phyloP scores from a whole-genome alignment of 176 grass and related monocot genomes.

The Bromus sterilis region DNA sequence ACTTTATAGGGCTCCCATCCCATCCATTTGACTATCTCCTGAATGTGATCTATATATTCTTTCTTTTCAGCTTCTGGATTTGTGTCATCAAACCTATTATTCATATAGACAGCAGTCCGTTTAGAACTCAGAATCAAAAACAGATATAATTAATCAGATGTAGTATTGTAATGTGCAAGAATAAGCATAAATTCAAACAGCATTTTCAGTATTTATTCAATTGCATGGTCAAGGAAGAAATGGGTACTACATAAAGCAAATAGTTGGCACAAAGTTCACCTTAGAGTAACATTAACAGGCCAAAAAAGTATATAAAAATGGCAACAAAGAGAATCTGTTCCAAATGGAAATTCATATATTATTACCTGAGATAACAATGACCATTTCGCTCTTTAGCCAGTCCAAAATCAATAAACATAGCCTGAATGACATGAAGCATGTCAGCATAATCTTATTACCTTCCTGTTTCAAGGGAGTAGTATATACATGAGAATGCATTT shows the following conservation, averaged over 20 bases:
- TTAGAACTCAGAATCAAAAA: background rate
- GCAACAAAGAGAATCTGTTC: background rate
- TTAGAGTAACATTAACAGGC: background rate
- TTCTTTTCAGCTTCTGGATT: slow-evolving; percentile 97
- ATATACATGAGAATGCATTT: background rate
- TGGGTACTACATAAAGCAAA: background rate
- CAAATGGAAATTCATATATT: background rate
- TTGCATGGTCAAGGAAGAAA: background rate
- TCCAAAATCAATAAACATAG: slow-evolving; percentile 99
- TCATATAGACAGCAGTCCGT: background rate
- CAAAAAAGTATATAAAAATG: background rate
- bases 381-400: slow-evolving; percentile 90
- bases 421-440: slow-evolving; percentile 48
- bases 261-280: background rate
- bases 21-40: slow-evolving; percentile 91
- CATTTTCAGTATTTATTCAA: background rate
- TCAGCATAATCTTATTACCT: slow-evolving; percentile 27
- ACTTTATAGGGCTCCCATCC: slow-evolving; percentile 96
- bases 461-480: slow-evolving; percentile 9
- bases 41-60: slow-evolving; percentile 97
- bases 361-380: slow-evolving; percentile 89
- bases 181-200: background rate
- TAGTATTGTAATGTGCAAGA: background rate
- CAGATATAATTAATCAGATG: background rate
- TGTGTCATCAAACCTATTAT: slow-evolving; percentile 96